Evolutionary conservation across 306 rosid species (phyloP).

Genomic region (Cicer judaicum): DNA sequence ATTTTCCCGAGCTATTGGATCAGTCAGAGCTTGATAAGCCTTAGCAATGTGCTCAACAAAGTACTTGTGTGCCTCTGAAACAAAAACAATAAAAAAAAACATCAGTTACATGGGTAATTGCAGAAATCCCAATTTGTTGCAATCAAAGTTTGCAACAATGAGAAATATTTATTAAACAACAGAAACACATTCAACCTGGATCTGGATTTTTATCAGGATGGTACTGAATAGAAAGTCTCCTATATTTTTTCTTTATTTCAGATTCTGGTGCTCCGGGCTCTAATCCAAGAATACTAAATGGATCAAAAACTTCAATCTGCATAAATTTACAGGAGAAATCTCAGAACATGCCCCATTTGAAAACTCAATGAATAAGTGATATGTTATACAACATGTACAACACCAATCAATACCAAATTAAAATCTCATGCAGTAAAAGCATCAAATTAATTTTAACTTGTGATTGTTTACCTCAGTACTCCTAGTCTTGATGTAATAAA

Average conservation of each 20-base stretch:
- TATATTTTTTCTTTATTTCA: slow-evolving; percentile 87
- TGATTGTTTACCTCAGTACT: slow-evolving; percentile 74
- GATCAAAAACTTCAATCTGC: slow-evolving; percentile 91
- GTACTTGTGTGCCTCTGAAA: slow-evolving; percentile 77
- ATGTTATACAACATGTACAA: slow-evolving; percentile 31
- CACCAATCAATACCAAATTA: slow-evolving; percentile 19
- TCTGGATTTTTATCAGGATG: slow-evolving; percentile 99
- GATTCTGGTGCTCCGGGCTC: slow-evolving; percentile 74
- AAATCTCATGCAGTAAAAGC: slow-evolving; percentile 16
- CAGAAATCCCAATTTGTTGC: slow-evolving; percentile 12
- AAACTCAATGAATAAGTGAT: slow-evolving; percentile 21
- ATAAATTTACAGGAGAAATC: slow-evolving; percentile 11
- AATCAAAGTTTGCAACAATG: slow-evolving; percentile 23
- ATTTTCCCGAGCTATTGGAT: slow-evolving; percentile 85
- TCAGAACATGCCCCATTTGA: slow-evolving; percentile 30
- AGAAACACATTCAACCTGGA: slow-evolving; percentile 75
- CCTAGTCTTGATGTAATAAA: slow-evolving; percentile 84
- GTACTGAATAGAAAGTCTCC: slow-evolving; percentile 84
- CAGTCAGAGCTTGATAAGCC: slow-evolving; percentile 97
- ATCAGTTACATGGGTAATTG: slow-evolving; percentile 30
- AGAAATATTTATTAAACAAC: slow-evolving; percentile 40
- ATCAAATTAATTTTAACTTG: slow-evolving; percentile 24
- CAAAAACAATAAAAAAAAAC: slow-evolving; percentile 3
- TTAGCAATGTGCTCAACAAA: slow-evolving; percentile 91
- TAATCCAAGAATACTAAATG: slow-evolving; percentile 85